Evolutionary conservation across 352 stramenopile species (phyloP).

Genomic region (Aphanomyces astaci): DNA sequence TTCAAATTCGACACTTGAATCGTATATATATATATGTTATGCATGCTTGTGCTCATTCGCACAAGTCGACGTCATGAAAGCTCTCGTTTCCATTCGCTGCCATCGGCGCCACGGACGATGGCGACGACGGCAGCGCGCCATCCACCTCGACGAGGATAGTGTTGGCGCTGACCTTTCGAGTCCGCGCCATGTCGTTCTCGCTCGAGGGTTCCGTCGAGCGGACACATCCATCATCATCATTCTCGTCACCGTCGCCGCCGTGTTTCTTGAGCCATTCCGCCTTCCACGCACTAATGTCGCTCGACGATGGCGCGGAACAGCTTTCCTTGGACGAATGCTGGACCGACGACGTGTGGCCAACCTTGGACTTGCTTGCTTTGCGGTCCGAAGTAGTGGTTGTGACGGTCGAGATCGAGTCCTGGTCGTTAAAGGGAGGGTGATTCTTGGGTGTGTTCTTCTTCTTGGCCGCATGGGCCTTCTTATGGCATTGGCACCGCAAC

Average conservation of each 20-base stretch:
- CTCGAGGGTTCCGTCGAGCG: not conserved
- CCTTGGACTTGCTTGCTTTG: constrained; percentile 1
- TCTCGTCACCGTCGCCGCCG: constrained; percentile 28
- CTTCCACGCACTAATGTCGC: constrained; percentile 36
- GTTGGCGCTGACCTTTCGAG: not conserved
- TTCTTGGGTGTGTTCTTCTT: constrained; percentile 5
- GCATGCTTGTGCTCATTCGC: not conserved
- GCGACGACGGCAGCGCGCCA: too few species aligned
- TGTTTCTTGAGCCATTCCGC: constrained; percentile 38
- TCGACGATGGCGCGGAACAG: not conserved
- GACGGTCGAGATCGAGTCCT: not conserved
- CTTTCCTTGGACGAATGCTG: not conserved
- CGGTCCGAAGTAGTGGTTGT: not conserved
- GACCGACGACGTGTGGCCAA: not conserved
- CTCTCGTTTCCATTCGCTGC: not conserved
- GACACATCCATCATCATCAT: too few species aligned
- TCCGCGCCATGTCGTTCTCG: not conserved
- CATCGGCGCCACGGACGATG: not conserved
- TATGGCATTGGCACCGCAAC: constrained; percentile 29
- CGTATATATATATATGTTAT: not conserved
- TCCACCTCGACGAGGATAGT: constrained; percentile 5
- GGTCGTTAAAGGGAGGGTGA: constrained; percentile 7
- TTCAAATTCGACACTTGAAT: too few species aligned
- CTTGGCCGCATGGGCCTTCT: not conserved
- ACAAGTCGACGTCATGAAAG: not conserved